Base-by-base conservation (phyloP, 371 early-diverging fungal species). In the Dipsacomyces acuminosporus region DNA sequence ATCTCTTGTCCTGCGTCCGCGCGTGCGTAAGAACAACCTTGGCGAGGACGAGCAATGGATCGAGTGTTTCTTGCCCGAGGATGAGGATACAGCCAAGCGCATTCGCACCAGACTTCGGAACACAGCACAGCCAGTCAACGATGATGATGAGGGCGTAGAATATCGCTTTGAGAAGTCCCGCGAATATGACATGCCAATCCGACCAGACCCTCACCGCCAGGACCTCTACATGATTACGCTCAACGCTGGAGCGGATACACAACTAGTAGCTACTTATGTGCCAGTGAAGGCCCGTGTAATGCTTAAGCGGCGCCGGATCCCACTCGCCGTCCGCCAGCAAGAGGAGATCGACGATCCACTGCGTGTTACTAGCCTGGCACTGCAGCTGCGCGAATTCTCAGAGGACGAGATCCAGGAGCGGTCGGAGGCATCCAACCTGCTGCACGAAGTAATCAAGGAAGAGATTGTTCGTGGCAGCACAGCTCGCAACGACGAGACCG, bases 41-140 rank as follows among this genome's bases (percentile, higher is more conserved):
- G 60, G 62, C 44, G 73, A 71, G 33, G 44, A 67, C 26, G 60
- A 72, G 36, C 54, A 51, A n/a, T 73, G 73, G 73, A 49, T 72
- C 45, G 73, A 73, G 48, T 50, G 52, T n/a, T 73, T 65, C 35
- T 44, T 73, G 41, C 73, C 73, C 2, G 73, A 59, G 33, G 49
- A 40, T 40, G 51, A 52, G 11, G 69, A 49, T 0, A 59, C 53
- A 0, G 64, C 64, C 6, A 38, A 18, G 14, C 41, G 43, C 18
- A 30, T 69, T 23, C 50, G 52, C 42, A 34, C 7, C 19, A 57
- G 57, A 1, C 34, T 64, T 8, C 35, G 33, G 8, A 30, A 36
- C 8, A 36, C 34, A 34, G 34, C 22, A 8, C 26, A 45, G 8
- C 25, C 43, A 13, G 30, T n/a, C 33, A 35, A 40, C 5, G 53